These are phyloP conservation scores for Saccharomycopsis schoenii DNA, from an alignment of 805 yeast genomes.

Conservation along the genomic window DNA sequence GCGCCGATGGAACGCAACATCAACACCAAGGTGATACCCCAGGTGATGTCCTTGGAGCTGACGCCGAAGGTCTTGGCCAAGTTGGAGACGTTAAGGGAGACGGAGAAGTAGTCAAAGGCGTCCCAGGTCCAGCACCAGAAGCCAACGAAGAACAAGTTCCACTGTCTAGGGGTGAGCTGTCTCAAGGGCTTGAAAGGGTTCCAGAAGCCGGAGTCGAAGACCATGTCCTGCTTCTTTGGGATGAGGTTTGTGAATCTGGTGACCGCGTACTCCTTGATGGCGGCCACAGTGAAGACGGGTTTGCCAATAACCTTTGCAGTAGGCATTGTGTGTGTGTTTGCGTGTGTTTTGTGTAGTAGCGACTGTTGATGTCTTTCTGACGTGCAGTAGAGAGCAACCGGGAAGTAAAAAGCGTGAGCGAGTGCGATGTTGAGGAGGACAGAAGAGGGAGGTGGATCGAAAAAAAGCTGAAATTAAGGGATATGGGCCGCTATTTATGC, in stretches of 20 bases:
- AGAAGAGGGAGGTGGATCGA: too few species aligned
- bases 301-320: background rate
- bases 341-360: too few species aligned
- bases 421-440: too few species aligned
- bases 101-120: conserved; percentile 61
- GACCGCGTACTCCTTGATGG: conserved; percentile 2
- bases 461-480: too few species aligned
- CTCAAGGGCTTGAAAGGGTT: conserved; percentile 28
- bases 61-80: conserved; percentile 41
- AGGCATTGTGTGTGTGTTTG: background rate
- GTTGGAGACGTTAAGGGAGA: conserved; percentile 42
- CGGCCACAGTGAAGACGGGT: background rate
- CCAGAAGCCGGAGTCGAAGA: conserved; percentile 4
- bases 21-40: conserved; percentile 63
- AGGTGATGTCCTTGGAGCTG: conserved; percentile 42
- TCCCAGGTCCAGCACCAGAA: conserved; percentile 64
- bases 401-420: too few species aligned
- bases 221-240: conserved; percentile 8
- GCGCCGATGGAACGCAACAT: conserved; percentile 66
- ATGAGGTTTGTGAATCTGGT: conserved; percentile 9
- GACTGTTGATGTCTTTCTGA: too few species aligned
- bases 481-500: too few species aligned
- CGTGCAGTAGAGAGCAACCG: too few species aligned
- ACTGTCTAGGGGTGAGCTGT: conserved; percentile 31
- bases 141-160: conserved; percentile 54